Evolutionary conservation across 352 stramenopile genomes (phyloP), one percentile per base, ranked within the genome.

Genomic region (Phytophthora podocarpi): DNA sequence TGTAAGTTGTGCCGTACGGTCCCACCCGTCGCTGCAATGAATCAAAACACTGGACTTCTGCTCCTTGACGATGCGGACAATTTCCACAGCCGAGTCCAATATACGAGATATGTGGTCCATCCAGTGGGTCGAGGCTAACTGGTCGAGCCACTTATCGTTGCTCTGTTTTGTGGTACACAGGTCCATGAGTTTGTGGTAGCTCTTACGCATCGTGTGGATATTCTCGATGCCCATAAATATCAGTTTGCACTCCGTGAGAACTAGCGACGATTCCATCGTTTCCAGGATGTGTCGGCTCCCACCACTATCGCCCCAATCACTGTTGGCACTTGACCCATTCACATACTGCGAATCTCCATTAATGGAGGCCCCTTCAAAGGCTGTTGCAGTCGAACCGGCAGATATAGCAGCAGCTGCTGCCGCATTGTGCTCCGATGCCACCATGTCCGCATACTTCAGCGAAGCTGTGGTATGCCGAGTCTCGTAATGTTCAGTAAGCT

Each of bases 1-100:
- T 51, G 80, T 89, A 15, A 98, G 70, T 50, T 98, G 91, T n/a
- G 91, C 64, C 12, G 91, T 98, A 9, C 92, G 84, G 50, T 99
- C 98, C 98, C 98, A 99, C 4, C 97, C 97, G 57, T 99, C 96
- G 47, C 91, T 98, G 69, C 98, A 99, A 70, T 99, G 97, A 50
- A 99, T 82, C 30, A 99, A 67, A 15, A 99, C 93, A 15, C 97
- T 97, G 3, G 91, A 95, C 64, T 87, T 87, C 18, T 92, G 70
- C 21, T 87, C 72, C 16, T 91, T 85, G 20, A 95, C 65, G n/a
- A 91, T 77, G 0, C 84, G 83, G 5, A 89, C 84, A 50, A 93
- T 93, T 64, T 95, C 84, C n/a, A 93, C 77, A 2, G 86, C 78
- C 7, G 86, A 91, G 37, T 92, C 81, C 4, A 95, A 59, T 30